phyloP scores from a whole-genome alignment of 345 rosid genomes.

The Corchorus capsularis region DNA sequence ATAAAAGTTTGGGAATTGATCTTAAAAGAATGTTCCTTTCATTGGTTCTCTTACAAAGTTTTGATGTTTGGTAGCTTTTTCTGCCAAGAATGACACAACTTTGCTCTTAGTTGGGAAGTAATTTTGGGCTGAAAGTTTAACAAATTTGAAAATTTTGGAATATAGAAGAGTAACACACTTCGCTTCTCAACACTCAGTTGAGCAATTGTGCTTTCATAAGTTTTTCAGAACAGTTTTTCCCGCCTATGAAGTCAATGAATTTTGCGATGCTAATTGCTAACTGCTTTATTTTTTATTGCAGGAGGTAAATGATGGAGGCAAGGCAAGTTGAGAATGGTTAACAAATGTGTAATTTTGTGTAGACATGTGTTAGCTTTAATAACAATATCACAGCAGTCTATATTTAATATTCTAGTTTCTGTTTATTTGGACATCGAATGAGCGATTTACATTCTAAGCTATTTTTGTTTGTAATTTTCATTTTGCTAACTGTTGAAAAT shows the following conservation, averaged over 20 bases:
- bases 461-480: too few species aligned
- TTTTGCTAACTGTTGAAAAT: too few species aligned
- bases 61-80: neutral
- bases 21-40: neutral
- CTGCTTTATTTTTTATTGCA: neutral
- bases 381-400: neutral
- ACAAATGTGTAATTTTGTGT: neutral
- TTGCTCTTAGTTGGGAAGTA: too few species aligned
- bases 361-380: conserved; percentile 17
- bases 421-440: neutral
- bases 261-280: neutral
- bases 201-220: neutral
- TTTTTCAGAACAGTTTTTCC: too few species aligned
- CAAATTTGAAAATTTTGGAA: too few species aligned
- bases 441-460: too few species aligned
- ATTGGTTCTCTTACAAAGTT: neutral
- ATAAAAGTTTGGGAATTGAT: neutral
- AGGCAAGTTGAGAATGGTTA: too few species aligned
- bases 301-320: conserved; percentile 18
- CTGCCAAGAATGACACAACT: neutral
- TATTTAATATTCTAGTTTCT: neutral
- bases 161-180: too few species aligned
- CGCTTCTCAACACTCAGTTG: neutral
- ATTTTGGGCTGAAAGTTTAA: too few species aligned
- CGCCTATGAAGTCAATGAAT: neutral